Conservation (phyloP, 1,139 yeast genomes). For the Geotrichum klebahnii region DNA sequence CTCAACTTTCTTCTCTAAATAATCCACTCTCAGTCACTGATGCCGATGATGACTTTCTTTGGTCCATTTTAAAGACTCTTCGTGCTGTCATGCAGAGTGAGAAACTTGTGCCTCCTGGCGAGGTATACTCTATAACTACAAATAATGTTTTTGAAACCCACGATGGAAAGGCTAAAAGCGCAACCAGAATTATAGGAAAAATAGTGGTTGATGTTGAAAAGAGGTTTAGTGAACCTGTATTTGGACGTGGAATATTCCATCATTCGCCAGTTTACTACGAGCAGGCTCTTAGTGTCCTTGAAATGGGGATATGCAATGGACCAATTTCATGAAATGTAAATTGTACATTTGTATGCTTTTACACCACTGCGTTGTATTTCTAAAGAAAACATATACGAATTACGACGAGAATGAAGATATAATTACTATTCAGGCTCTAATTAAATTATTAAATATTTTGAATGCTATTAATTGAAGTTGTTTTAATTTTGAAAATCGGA, state of each 20-base stretch:
- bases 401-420: too few relatives aligned
- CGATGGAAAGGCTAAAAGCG: conserved; percentile 33
- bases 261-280: conserved; percentile 39
- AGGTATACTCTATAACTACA: conserved; percentile 36
- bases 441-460: too few relatives aligned
- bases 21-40: conserved; percentile 28
- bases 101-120: conserved; percentile 39
- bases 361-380: too few relatives aligned
- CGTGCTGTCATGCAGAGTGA: conserved; percentile 36
- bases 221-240: conserved; percentile 37
- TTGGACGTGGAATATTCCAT: conserved; percentile 38
- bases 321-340: conserved; percentile 20
- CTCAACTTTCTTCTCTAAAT: conserved; percentile 33
- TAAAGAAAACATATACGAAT: too few relatives aligned
- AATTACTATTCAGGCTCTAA: too few relatives aligned
- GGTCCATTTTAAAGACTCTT: conserved; percentile 32
- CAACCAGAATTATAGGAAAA: conserved; percentile 34
- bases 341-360: too few relatives aligned
- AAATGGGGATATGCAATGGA: conserved; percentile 32
- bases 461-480: too few relatives aligned
- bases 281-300: conserved; percentile 33
- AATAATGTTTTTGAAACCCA: conserved; percentile 34
- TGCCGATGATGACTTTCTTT: conserved; percentile 34
- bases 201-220: conserved; percentile 36
- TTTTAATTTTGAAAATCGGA: too few relatives aligned